Evolutionary conservation across 2,329 filamentous ascomycete species (phyloP).

Genomic region (Chrysosporium queenslandicum): DNA sequence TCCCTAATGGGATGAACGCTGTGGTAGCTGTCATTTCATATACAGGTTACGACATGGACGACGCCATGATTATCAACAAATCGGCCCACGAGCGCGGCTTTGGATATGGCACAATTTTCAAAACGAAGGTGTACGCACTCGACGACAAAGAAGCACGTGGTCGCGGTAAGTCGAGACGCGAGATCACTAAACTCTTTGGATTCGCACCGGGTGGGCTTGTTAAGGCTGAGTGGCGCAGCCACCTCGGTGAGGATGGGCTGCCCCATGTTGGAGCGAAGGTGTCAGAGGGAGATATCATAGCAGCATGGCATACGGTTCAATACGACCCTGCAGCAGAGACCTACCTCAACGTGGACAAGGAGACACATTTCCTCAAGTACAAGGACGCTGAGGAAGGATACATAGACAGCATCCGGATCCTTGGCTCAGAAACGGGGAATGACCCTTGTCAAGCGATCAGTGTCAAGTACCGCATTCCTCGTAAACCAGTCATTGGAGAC

Average conservation of each 20-base stretch:
- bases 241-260: conserved; percentile 78
- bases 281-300: conserved; percentile 71
- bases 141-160: conserved; percentile 63
- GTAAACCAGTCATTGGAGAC: conserved; percentile 87
- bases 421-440: conserved; percentile 72
- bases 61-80: conserved; percentile 99
- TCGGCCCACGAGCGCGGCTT: conserved; percentile 93
- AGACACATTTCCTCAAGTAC: conserved; percentile 85
- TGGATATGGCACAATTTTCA: conserved; percentile 92
- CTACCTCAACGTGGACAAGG: conserved; percentile 73
- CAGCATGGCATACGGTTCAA: conserved; percentile 80
- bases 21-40: conserved; percentile 97
- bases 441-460: conserved; percentile 82
- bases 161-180: conserved; percentile 54
- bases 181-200: conserved; percentile 74
- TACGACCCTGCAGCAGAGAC: conserved; percentile 60
- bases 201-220: conserved; percentile 71
- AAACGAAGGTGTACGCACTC: conserved; percentile 83
- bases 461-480: conserved; percentile 84
- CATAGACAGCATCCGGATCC: conserved; percentile 83
- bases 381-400: conserved; percentile 83
- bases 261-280: conserved; percentile 70
- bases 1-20: conserved; percentile 90
- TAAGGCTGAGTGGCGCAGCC: conserved; percentile 58
- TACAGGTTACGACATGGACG: conserved; percentile 99